phyloP scores from a whole-genome alignment of 345 rosid genomes.

The Conringia planisiliqua region DNA sequence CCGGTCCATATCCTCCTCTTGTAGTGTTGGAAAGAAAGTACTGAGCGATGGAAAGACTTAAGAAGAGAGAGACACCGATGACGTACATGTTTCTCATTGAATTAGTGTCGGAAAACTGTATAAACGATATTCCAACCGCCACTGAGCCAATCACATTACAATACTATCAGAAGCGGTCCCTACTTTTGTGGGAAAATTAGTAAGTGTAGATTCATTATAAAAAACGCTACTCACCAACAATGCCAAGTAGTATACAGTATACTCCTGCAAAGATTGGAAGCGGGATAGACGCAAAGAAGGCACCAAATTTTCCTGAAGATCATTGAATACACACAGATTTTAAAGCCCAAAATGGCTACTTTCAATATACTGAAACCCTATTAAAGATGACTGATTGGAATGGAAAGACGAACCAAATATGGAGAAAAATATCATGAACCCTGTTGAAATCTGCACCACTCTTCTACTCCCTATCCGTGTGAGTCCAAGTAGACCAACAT shows the following conservation, averaged over 20 bases:
- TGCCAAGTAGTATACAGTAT: slow-evolving; percentile 84
- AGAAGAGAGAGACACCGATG: slow-evolving; percentile 77
- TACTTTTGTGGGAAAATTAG: neutral
- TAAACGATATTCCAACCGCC: slow-evolving; percentile 82
- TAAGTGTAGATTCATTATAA: neutral
- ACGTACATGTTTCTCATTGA: slow-evolving; percentile 90
- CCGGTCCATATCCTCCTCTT: slow-evolving; percentile 70
- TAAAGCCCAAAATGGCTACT: neutral
- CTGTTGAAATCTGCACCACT: slow-evolving; percentile 90
- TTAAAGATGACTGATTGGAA: neutral
- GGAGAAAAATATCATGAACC: slow-evolving; percentile 95
- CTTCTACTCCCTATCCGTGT: slow-evolving; percentile 94
- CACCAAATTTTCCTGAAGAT: slow-evolving; percentile 85
- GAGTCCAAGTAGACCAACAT: slow-evolving; percentile 89
- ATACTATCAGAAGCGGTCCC: neutral
- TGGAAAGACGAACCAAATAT: slow-evolving; percentile 66
- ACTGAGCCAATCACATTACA: slow-evolving; percentile 40
- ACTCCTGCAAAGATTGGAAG: slow-evolving; percentile 86
- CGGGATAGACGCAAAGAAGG: slow-evolving; percentile 96
- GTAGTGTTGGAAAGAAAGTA: slow-evolving; percentile 55
- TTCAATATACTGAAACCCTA: neutral
- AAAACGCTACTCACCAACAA: slow-evolving; percentile 65
- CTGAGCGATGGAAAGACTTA: slow-evolving; percentile 80
- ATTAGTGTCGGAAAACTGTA: slow-evolving; percentile 76
- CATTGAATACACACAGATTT: neutral